A percentile compares a stretch with the other conserved stretches of the same genome.
phyloP scores from a whole-genome alignment of 345 rosid species.

The Eucalyptus guilfoylei region DNA sequence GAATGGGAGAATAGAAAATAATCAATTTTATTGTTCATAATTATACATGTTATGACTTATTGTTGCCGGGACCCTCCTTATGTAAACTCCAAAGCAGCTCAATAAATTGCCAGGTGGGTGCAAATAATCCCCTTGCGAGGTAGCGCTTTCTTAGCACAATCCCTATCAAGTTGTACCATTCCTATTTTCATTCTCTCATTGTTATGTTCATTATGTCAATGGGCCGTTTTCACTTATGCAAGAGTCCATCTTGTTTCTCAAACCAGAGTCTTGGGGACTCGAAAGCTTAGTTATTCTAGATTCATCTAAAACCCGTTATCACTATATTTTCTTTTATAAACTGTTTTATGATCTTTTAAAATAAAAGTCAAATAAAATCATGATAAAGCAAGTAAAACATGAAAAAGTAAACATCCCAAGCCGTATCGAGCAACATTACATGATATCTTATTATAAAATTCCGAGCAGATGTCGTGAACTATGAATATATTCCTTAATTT shows the following conservation, averaged over 20 bases:
- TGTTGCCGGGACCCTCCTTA: too few species aligned
- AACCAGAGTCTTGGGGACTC: accelerated
- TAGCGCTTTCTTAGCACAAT: too few species aligned
- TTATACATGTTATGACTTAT: too few species aligned
- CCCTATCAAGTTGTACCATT: too few species aligned
- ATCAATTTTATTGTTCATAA: too few species aligned
- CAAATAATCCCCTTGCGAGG: neutral
- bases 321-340: too few species aligned
- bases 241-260: neutral
- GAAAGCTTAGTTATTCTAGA: neutral
- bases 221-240: neutral
- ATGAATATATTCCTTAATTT: too few species aligned
- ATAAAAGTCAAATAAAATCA: neutral
- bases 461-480: neutral
- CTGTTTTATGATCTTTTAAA: too few species aligned
- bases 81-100: too few species aligned
- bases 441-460: too few species aligned
- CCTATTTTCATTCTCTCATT: neutral
- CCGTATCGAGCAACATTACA: neutral
- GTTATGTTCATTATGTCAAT: neutral
- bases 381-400: neutral
- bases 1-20: too few species aligned
- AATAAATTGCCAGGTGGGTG: neutral
- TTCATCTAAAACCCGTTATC: neutral
- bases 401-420: neutral